These are phyloP conservation scores for Dendrostoma leiphaemia DNA, from an alignment of 2,329 filamentous ascomycete species.

Conservation along the genomic window DNA sequence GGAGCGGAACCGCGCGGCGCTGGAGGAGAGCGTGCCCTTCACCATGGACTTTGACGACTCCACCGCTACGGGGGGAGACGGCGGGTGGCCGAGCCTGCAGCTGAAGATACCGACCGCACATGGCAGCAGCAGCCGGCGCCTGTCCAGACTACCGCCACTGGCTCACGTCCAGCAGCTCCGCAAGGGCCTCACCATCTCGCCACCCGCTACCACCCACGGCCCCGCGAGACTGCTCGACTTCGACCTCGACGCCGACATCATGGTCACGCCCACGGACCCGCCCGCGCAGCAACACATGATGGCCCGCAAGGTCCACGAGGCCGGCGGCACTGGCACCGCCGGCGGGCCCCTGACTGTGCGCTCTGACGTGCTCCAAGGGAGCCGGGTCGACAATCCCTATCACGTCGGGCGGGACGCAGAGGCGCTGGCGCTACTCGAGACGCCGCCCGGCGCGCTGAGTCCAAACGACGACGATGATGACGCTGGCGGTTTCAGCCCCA, in stretches of 20 bases:
- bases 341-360: neutral
- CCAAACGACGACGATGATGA: conserved; percentile 6
- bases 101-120: conserved; percentile 19
- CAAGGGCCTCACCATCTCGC: conserved; percentile 12
- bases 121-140: neutral
- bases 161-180: conserved; percentile 17
- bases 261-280: conserved; percentile 17
- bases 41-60: conserved; percentile 27
- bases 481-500: conserved; percentile 10
- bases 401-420: conserved; percentile 14
- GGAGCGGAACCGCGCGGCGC: conserved; percentile 24
- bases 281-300: neutral
- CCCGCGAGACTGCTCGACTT: conserved; percentile 21
- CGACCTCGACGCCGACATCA: conserved; percentile 23
- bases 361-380: conserved; percentile 5
- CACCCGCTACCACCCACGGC: conserved; percentile 17
- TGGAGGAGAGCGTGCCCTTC: conserved; percentile 26
- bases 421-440: conserved; percentile 10
- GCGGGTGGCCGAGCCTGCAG: conserved; percentile 26
- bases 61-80: conserved; percentile 19
- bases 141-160: conserved; percentile 16
- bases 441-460: conserved; percentile 10
- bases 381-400: conserved; percentile 6
- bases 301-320: conserved; percentile 12
- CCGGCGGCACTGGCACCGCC: too few species aligned